Evolutionary conservation across 1,284 basidiomycete genomes (phyloP).

Genomic region (Anthracocystis panici-leucophaei): DNA sequence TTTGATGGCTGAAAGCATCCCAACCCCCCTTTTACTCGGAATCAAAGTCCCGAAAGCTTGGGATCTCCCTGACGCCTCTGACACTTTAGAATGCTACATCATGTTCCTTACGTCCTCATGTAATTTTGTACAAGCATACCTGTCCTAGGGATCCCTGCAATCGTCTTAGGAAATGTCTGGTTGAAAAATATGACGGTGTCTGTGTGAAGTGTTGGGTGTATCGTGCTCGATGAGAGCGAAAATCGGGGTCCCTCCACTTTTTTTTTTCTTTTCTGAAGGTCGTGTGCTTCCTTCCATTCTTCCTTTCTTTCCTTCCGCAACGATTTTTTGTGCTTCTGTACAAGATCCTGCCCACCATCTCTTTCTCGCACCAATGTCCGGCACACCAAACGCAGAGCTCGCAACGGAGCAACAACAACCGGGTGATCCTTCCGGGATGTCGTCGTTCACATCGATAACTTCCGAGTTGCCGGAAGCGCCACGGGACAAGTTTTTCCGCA

Average conservation of each 20-base stretch:
- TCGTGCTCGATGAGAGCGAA: constrained; percentile 4
- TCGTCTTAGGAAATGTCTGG: background rate
- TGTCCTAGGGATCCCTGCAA: background rate
- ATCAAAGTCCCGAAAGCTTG: background rate
- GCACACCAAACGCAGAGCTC: constrained; percentile 35
- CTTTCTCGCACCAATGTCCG: constrained; percentile 35
- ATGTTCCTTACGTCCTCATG: constrained; percentile 5
- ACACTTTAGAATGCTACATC: background rate
- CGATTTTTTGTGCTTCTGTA: too few species aligned
- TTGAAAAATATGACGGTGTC: too few species aligned
- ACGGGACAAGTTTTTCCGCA: constrained; percentile 62
- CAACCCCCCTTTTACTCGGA: background rate
- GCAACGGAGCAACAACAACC: constrained; percentile 43
- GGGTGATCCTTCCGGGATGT: constrained; percentile 14
- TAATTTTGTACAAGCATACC: constrained; percentile 21
- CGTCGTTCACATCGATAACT: background rate
- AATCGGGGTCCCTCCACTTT: background rate
- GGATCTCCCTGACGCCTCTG: background rate
- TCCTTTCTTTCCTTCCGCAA: background rate
- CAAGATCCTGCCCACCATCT: background rate
- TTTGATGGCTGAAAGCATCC: background rate
- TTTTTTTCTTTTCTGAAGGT: too few species aligned
- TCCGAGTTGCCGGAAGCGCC: constrained; percentile 45
- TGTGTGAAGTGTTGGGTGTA: background rate
- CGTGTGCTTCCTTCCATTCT: too few species aligned